phyloP scores from a whole-genome alignment of 2,329 filamentous ascomycete genomes.

The Penicillium sp. region DNA sequence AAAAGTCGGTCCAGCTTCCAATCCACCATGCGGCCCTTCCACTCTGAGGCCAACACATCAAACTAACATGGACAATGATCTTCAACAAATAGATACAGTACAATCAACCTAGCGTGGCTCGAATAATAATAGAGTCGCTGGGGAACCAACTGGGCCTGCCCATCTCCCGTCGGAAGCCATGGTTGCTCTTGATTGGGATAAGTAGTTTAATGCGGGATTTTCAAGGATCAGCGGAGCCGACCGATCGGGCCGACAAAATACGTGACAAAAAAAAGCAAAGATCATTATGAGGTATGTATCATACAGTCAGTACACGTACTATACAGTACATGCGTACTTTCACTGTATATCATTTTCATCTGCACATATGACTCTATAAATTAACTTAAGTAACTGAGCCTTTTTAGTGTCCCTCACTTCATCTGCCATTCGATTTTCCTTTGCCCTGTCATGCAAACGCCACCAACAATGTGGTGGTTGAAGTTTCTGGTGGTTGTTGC shows the following conservation, averaged over 20 bases:
- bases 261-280: neutral
- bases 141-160: neutral
- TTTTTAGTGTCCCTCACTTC: neutral
- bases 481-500: slow-evolving; percentile 16
- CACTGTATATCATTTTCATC: neutral
- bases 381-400: neutral
- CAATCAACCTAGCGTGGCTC: neutral
- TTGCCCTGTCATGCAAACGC: slow-evolving; percentile 15
- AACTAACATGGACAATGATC: neutral
- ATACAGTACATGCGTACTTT: neutral
- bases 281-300: neutral
- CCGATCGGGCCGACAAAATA: slow-evolving; percentile 6
- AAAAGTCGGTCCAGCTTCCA: neutral
- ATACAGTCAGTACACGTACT: neutral
- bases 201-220: neutral
- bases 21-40: neutral
- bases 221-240: neutral
- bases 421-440: neutral
- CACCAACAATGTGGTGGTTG: slow-evolving; percentile 19
- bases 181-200: neutral
- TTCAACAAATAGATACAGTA: neutral
- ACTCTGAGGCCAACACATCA: neutral
- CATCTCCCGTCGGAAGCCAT: neutral
- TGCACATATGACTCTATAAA: neutral
- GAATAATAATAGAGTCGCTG: neutral